Percentiles rank a stretch among this genome's conserved stretches.
Conservation (phyloP, 2,329 filamentous ascomycete species). For the Alternaria alternata region DNA sequence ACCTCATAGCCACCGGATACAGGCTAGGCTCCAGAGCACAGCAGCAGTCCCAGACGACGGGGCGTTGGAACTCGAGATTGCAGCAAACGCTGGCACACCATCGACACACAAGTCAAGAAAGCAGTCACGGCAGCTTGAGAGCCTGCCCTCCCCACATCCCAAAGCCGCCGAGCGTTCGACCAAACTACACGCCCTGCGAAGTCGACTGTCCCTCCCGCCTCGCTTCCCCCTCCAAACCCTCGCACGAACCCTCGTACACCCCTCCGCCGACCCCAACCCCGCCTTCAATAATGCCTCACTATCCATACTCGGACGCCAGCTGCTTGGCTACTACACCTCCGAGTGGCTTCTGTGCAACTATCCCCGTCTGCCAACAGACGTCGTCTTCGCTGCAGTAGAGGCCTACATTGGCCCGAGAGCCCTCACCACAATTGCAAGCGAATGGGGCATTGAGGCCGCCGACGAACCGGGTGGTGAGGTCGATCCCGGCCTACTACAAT, state of each 20-base stretch:
- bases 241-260: conserved; percentile 83
- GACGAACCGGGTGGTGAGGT: conserved; percentile 88
- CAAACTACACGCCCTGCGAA: conserved; percentile 91
- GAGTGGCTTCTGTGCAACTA: conserved; percentile 90
- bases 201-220: conserved; percentile 81
- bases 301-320: conserved; percentile 78
- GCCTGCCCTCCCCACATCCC: conserved; percentile 75
- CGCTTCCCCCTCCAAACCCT: conserved; percentile 87
- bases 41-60: conserved; percentile 20
- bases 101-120: conserved; percentile 16
- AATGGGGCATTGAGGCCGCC: conserved; percentile 94
- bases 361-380: conserved; percentile 87
- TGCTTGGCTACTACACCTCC: conserved; percentile 87
- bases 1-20: conserved; percentile 42
- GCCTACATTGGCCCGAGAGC: conserved; percentile 82
- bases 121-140: conserved; percentile 36
- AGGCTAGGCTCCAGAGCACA: conserved; percentile 35
- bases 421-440: conserved; percentile 74
- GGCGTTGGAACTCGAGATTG: conserved; percentile 22
- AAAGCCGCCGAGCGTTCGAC: conserved; percentile 74
- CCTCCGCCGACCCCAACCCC: conserved; percentile 79
- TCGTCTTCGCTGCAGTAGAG: conserved; percentile 85
- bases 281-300: conserved; percentile 90
- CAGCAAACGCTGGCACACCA: conserved; percentile 14
- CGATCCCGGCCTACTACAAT: conserved; percentile 89